phyloP scores from a whole-genome alignment of 495 filamentous ascomycete genomes.

The Annulohypoxylon nitens region DNA sequence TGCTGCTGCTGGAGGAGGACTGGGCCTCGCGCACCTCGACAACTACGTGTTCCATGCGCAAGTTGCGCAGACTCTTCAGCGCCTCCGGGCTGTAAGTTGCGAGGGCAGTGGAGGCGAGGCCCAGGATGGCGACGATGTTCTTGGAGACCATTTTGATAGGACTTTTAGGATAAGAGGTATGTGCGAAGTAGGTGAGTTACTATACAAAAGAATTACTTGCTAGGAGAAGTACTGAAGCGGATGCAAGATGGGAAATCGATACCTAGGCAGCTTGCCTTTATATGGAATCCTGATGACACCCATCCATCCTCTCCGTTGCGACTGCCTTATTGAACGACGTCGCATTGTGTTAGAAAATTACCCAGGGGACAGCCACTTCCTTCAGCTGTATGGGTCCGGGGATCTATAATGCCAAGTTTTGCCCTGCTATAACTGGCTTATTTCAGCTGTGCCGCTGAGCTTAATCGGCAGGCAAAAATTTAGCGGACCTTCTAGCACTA shows the following conservation, averaged over 20 bases:
- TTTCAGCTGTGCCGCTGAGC: conserved; percentile 12
- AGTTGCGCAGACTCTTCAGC: conserved; percentile 17
- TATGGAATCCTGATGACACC: neutral
- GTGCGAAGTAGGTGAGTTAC: neutral
- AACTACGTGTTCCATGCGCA: conserved; percentile 26
- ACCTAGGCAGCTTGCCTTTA: neutral
- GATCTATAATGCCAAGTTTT: neutral
- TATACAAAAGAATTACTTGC: neutral
- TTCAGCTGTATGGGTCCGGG: neutral
- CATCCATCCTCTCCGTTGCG: neutral
- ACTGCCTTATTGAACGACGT: neutral
- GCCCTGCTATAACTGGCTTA: neutral
- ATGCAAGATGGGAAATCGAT: neutral
- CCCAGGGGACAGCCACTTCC: neutral
- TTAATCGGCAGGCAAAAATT: neutral
- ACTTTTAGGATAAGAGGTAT: neutral
- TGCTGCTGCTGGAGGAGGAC: neutral
- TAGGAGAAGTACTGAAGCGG: neutral
- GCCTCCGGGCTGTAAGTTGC: conserved; percentile 26
- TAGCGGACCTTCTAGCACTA: neutral
- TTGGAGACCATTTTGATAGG: conserved; percentile 36
- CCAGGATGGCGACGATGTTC: conserved; percentile 23
- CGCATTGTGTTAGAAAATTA: neutral
- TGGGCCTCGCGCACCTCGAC: conserved; percentile 39
- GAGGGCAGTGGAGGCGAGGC: conserved; percentile 36